These are phyloP conservation scores for Cryomyces antarcticus DNA, from an alignment of 495 filamentous ascomycete genomes.

Conservation along the genomic window DNA sequence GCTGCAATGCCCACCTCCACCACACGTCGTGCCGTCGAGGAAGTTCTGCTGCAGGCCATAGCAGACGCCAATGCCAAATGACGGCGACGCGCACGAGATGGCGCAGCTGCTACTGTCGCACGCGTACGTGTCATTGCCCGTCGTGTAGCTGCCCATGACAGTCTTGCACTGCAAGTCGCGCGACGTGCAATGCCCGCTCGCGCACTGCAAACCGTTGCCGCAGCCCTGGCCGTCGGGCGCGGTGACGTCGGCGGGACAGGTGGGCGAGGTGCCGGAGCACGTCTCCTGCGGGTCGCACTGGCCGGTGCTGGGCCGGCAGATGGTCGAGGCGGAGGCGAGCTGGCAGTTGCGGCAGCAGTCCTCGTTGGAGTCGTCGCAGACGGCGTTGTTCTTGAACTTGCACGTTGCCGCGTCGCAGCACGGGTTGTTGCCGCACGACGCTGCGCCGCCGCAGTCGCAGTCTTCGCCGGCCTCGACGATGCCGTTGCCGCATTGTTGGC, in stretches of 20 bases:
- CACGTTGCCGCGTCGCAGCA: constrained; percentile 84
- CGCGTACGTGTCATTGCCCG: constrained; percentile 61
- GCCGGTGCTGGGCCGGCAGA: constrained; percentile 65
- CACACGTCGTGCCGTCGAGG: constrained; percentile 78
- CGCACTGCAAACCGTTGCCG: constrained; percentile 52
- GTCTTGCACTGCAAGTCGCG: constrained; percentile 77
- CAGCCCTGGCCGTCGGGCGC: constrained; percentile 50
- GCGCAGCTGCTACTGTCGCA: constrained; percentile 56
- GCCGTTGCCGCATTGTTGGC: constrained; percentile 82
- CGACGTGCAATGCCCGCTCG: constrained; percentile 88
- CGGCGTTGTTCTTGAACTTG: constrained; percentile 54
- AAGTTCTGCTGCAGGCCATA: constrained; percentile 76
- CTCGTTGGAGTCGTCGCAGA: constrained; percentile 82
- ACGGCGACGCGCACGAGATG: constrained; percentile 55
- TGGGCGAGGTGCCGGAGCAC: constrained; percentile 51
- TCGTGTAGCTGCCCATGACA: constrained; percentile 59
- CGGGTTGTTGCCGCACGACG: constrained; percentile 45
- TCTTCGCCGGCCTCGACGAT: constrained; percentile 91
- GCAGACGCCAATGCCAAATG: constrained; percentile 41
- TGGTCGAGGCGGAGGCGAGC: constrained; percentile 38
- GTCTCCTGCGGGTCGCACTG: constrained; percentile 67
- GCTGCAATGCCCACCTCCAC: constrained; percentile 55
- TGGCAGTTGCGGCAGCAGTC: constrained; percentile 73
- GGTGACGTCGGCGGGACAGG: constrained; percentile 52
- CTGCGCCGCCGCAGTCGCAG: constrained; percentile 76